These are phyloP conservation scores for Pythium sukuiense DNA, from an alignment of 352 stramenopile species.

Conservation along the genomic window DNA sequence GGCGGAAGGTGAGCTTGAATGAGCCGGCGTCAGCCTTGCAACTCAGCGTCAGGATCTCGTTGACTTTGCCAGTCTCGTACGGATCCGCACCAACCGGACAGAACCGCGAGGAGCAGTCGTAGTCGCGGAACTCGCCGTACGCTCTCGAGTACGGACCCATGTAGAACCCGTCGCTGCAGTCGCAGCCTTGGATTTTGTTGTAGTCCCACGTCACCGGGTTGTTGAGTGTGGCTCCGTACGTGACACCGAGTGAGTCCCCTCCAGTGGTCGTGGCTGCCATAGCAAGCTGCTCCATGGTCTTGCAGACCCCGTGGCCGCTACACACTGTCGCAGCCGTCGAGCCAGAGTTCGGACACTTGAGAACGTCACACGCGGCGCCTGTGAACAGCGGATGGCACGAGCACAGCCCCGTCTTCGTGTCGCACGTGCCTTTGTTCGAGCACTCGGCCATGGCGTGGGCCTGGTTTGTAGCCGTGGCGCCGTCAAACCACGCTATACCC, in stretches of 20 bases:
- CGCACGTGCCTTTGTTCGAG: conserved; percentile 61
- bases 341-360: conserved; percentile 42
- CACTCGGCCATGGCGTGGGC: conserved; percentile 51
- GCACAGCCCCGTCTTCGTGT: conserved; percentile 53
- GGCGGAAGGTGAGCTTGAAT: conserved; percentile 74
- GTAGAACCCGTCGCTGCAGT: conserved; percentile 61
- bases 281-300: conserved; percentile 73
- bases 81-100: conserved; percentile 90
- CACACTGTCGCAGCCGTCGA: conserved; percentile 34
- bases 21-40: conserved; percentile 53
- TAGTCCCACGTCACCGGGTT: conserved; percentile 75
- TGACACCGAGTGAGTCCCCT: conserved; percentile 48
- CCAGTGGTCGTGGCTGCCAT: conserved; percentile 32
- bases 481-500: conserved; percentile 72
- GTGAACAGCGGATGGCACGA: conserved; percentile 70
- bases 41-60: conserved; percentile 66
- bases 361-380: conserved; percentile 70
- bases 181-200: conserved; percentile 84
- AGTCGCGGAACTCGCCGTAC: conserved; percentile 50
- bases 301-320: conserved; percentile 71
- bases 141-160: conserved; percentile 63
- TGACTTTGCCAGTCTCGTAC: conserved; percentile 58
- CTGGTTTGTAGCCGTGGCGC: conserved; percentile 44
- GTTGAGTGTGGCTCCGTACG: conserved; percentile 70
- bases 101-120: conserved; percentile 76